Evolutionary conservation across 441 rosid species (phyloP), one percentile per base, ranked within the genome.

Genomic region (Capsella rubella): DNA sequence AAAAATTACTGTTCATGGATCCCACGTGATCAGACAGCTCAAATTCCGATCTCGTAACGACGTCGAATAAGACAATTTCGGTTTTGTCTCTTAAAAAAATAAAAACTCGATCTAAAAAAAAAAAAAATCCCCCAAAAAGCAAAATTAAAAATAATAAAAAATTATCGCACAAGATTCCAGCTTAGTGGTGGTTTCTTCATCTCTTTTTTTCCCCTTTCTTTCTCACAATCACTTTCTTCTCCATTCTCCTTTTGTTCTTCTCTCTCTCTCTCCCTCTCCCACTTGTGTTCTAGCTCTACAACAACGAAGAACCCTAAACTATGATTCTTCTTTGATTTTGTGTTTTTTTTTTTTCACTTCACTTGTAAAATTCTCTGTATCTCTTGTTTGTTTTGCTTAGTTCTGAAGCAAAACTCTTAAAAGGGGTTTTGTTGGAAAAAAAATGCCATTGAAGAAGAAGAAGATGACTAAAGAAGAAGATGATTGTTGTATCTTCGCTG

Each of bases 401-500:
- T 61, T 31, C 13, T 75, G 57, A 75, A 75, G 69, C 47, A 61
- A 64, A 57, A 14, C 2, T 14, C 31, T 71, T 62, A 83, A 21
- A 21, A 21, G 25, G 80, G 64, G 3, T 1, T 11, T 18, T 51
- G 6, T 8, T 16, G 46, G 2, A 21, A 21, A 21, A 34, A 25
- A 40, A 61, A 62, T 86, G 87, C 76, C 86, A 57, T 65, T 56
- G 76, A 84, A 74, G 73, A 56, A 25, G 76, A 83, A 74, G 73
- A 56, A 25, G 39, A 47, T 49, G 45, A 52, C 8, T 10, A n/a
- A 35, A 21, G 47, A 61, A 40, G 90, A 82, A 4, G 75, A 83
- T 6, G 75, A 82, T 54, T 90, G 64, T 59, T 87, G 64, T 59
- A 85, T 97, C 4, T 92, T 92, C 28, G 98, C 98, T 1, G 75